Conservation (phyloP, 2,329 filamentous ascomycete genomes). For the Aspergillus sp. region DNA sequence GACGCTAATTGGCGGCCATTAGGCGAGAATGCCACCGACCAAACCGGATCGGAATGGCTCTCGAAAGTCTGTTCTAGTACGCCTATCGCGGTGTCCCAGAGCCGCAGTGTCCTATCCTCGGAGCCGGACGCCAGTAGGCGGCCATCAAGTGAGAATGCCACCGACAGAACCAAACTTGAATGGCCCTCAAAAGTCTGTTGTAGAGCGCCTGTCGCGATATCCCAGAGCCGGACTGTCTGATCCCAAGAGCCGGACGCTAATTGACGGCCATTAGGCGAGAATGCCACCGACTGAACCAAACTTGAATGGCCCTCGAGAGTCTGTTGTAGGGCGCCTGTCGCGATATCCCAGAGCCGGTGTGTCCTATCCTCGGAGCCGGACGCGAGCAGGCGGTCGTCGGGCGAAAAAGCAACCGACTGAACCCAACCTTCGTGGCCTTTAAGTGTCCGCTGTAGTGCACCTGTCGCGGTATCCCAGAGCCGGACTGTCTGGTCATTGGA, state of each 20-base stretch:
- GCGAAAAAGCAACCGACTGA: conserved; percentile 10
- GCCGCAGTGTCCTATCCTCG: conserved; percentile 6
- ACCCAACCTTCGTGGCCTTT: conserved; percentile 3
- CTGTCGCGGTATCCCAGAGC: conserved; percentile 8
- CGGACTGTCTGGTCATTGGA: conserved; percentile 5
- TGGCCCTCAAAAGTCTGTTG: conserved; percentile 7
- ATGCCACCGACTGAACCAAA: conserved; percentile 5
- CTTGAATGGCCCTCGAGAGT: conserved; percentile 3
- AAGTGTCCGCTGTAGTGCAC: conserved; percentile 4
- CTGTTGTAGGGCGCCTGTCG: conserved; percentile 4
- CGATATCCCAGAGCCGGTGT: conserved; percentile 3
- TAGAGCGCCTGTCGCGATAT: conserved; percentile 4
- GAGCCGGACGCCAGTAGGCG: conserved; percentile 11
- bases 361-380: conserved; percentile 1
- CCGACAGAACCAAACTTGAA: conserved; percentile 2
- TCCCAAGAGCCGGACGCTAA: conserved; percentile 11
- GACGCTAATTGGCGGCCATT: conserved; percentile 14
- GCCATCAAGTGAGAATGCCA: conserved; percentile 13
- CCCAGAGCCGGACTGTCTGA: conserved; percentile 7
- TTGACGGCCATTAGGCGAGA: conserved; percentile 10
- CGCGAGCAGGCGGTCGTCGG: conserved; percentile 10
- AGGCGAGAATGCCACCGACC: conserved; percentile 8
- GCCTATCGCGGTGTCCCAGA: conserved; percentile 7
- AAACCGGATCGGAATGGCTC: conserved; percentile 3
- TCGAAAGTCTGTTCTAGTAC: neutral